Percentiles rank a stretch among this genome's conserved stretches.
Evolutionary conservation across 2,329 filamentous ascomycete genomes (phyloP).

Genomic region (Hawksworthiomyces lignivorus): DNA sequence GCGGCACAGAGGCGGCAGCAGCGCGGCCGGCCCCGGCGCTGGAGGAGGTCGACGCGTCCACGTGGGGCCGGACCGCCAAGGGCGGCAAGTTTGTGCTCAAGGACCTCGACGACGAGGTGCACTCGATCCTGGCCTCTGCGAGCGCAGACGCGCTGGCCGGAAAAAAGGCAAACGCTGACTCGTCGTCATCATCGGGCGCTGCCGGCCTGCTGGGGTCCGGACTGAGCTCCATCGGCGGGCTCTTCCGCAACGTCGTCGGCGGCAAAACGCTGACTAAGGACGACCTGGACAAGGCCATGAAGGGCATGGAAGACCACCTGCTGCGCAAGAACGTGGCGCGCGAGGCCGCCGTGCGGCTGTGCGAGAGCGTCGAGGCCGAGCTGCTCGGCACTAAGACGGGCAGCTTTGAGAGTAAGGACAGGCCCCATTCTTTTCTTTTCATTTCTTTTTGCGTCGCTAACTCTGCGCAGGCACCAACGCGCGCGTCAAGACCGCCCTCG

Average conservation of each 20-base stretch:
- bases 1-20: conserved; percentile 33
- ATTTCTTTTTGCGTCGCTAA: conserved; percentile 1
- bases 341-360: conserved; percentile 85
- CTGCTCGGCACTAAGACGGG: conserved; percentile 85
- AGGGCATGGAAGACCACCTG: conserved; percentile 92
- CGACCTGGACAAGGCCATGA: conserved; percentile 86
- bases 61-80: conserved; percentile 85
- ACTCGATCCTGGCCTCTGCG: conserved; percentile 68
- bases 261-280: conserved; percentile 86
- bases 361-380: conserved; percentile 84
- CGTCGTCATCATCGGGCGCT: conserved; percentile 34
- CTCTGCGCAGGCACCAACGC: conserved; percentile 57
- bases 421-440: conserved; percentile 22
- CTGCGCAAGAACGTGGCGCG: conserved; percentile 93
- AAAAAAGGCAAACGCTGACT: conserved; percentile 45
- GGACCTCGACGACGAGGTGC: conserved; percentile 88
- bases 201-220: conserved; percentile 62
- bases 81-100: conserved; percentile 93
- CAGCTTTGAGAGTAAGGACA: conserved; percentile 72
- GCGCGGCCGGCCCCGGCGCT: conserved; percentile 53
- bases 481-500: conserved; percentile 79
- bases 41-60: conserved; percentile 67
- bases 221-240: conserved; percentile 72
- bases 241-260: conserved; percentile 92
- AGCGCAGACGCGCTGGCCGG: too few relatives aligned